Percentiles rank a stretch among this genome's conserved stretches.
Conservation (phyloP, 202 grass and related monocot species). For the Schoenoplectus triqueter region DNA sequence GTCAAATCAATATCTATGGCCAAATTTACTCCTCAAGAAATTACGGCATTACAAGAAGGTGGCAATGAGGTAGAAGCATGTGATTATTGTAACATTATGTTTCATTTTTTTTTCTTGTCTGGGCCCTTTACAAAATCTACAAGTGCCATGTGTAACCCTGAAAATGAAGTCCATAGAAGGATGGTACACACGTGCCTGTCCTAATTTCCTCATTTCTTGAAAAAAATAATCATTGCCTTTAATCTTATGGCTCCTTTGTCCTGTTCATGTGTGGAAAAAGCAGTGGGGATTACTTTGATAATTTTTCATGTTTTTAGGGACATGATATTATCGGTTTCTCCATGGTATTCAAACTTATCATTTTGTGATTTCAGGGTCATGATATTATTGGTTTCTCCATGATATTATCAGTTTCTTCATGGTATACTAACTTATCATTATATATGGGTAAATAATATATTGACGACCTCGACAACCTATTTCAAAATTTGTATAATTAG, state of each 20-base stretch:
- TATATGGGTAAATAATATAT: neutral
- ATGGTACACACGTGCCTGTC: neutral
- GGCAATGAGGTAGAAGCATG: constrained; percentile 58
- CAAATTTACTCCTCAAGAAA: constrained; percentile 65
- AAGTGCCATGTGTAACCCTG: neutral
- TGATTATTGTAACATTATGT: neutral
- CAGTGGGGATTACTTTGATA: neutral
- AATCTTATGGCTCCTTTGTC: neutral
- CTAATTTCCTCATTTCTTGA: neutral
- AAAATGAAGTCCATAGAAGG: neutral
- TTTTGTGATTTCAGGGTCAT: neutral
- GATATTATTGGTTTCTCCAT: neutral
- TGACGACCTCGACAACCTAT: neutral
- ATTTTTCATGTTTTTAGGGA: neutral
- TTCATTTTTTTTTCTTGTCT: neutral
- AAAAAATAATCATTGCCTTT: neutral
- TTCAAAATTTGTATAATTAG: neutral
- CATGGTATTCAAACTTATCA: too few relatives aligned
- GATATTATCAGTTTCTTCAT: too few relatives aligned
- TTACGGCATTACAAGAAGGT: constrained; percentile 61
- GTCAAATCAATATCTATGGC: constrained; percentile 78
- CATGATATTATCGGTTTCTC: too few relatives aligned
- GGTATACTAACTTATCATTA: neutral
- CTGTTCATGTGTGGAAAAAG: neutral
- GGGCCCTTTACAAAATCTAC: neutral